Evolutionary conservation across 2,329 filamentous ascomycete species (phyloP), one percentile per base, ranked within the genome.

Genomic region (Fusarium circinatum): DNA sequence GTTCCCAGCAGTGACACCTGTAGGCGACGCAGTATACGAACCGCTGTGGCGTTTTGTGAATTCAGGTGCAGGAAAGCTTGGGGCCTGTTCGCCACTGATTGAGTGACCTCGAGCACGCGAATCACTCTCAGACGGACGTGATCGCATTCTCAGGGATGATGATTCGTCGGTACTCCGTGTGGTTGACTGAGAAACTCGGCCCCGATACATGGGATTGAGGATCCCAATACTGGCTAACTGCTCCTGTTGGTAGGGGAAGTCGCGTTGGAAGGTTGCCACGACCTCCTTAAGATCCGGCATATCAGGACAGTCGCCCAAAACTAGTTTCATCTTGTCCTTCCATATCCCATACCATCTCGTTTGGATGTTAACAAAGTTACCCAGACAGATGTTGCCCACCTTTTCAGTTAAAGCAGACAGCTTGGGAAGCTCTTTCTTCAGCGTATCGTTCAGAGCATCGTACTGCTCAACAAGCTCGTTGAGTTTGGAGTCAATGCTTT

Each of bases 381-480:
- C 90, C 48, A 98, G 87, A 77, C 94, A 96, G 30, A 93, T 92
- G 77, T 95, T 93, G 77, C 96, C 94, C 70, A 98, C 86, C 77
- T 92, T 93, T 70, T 94, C 94, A 3, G 96, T 98, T 72, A 96
- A 84, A 13, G 86, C 84, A 58, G 96, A 97, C 22, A 99, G 88
- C 80, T 92, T 92, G 4, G 96, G 96, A 52, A 99, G 87, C 80
- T 98, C 96, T 75, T 96, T 93, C 83, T 98, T 98, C 68, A 98
- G 87, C 2, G 96, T 94, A 71, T 98, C 94, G 79, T 98, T 98
- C 68, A 99, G 86, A 13, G 95, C 94, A 45, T 94, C 89, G 81
- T 98, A 99, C 80, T 97, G 93, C 78, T 98, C 94, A 26, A 95
- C 94, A 44, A 93, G 90, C 76, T 97, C 94, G 22, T 89, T 86